These are phyloP conservation scores for Lentinula sp. DNA, from an alignment of 768 basidiomycete genomes.

Conservation along the genomic window DNA sequence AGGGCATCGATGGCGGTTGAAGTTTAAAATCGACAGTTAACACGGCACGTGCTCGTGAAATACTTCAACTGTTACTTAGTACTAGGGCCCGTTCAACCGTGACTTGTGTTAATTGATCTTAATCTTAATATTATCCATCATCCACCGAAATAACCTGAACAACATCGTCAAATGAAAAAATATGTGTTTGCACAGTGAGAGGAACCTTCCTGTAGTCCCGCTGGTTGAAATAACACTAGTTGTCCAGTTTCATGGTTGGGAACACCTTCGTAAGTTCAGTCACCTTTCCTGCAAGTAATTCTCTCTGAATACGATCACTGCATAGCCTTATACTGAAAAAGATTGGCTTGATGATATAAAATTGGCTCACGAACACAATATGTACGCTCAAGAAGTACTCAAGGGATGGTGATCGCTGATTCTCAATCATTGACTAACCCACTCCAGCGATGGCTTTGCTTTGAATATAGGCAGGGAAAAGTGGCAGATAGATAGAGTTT, in stretches of 20 bases:
- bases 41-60: too few relatives aligned
- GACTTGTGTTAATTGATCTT: too few relatives aligned
- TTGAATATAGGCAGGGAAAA: constrained; percentile 39
- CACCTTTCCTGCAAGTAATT: not conserved
- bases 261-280: constrained; percentile 23
- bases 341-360: constrained; percentile 26
- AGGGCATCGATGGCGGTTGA: too few relatives aligned
- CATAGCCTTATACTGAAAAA: constrained; percentile 21
- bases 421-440: not conserved
- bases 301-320: not conserved
- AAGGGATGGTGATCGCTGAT: not conserved
- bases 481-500: constrained; percentile 30
- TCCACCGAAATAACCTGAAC: too few relatives aligned
- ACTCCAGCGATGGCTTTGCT: constrained; percentile 33
- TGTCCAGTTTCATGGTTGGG: constrained; percentile 27
- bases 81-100: too few relatives aligned
- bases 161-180: constrained; percentile 2
- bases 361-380: constrained; percentile 15
- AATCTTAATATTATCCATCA: too few relatives aligned
- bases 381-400: constrained; percentile 14
- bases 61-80: too few relatives aligned
- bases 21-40: too few relatives aligned
- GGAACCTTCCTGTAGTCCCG: not conserved
- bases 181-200: constrained; percentile 17
- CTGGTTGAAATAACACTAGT: not conserved